Conservation (phyloP, 108 stramenopile genomes). For the Hondaea fermentalgiana region DNA sequence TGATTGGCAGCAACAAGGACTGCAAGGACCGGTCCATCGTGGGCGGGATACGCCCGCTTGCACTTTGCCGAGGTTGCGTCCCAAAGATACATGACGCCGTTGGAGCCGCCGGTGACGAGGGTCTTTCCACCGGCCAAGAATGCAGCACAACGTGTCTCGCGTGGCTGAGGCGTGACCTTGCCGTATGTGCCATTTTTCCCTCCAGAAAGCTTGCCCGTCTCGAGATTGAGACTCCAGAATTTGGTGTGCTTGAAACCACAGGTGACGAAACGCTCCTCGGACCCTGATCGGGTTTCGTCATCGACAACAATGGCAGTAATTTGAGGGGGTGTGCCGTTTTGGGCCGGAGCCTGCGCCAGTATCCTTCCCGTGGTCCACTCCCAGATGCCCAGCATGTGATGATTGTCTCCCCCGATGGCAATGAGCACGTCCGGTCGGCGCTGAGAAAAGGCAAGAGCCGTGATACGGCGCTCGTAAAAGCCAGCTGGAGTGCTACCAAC, state of each 20-base stretch:
- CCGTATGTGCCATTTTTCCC: slow-evolving; percentile 1
- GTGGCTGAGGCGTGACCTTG: background rate
- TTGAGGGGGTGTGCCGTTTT: background rate
- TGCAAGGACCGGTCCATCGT: background rate
- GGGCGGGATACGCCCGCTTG: background rate
- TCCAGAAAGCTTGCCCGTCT: background rate
- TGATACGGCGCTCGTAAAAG: background rate
- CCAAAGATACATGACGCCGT: background rate
- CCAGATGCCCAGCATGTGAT: slow-evolving; percentile 1
- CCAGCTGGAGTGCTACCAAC: background rate
- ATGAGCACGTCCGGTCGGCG: background rate
- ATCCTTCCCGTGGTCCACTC: background rate
- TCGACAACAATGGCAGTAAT: background rate
- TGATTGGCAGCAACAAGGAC: background rate
- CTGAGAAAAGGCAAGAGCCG: background rate
- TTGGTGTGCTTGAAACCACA: slow-evolving; percentile 15
- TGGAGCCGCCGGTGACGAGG: background rate
- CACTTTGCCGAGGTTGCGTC: background rate
- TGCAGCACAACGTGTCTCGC: background rate
- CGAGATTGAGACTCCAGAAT: background rate
- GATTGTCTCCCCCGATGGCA: background rate
- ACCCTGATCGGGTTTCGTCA: background rate
- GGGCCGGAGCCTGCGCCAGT: background rate
- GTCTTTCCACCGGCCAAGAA: background rate
- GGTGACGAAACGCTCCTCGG: background rate